phyloP scores from a whole-genome alignment of 495 filamentous ascomycete genomes.

The Extremus antarcticus region DNA sequence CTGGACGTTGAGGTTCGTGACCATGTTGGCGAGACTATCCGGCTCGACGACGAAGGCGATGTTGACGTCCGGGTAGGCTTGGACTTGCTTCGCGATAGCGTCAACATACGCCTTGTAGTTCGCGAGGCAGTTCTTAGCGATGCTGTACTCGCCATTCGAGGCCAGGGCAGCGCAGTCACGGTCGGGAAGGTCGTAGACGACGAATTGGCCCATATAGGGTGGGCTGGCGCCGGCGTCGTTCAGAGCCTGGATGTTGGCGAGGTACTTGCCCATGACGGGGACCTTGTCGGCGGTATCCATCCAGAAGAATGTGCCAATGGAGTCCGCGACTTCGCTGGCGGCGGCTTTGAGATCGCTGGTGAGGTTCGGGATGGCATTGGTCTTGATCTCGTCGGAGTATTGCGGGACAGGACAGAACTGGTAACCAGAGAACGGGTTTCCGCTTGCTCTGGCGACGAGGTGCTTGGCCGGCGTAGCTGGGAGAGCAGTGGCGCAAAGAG shows the following conservation, averaged over 20 bases:
- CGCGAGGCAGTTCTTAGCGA: constrained; percentile 46
- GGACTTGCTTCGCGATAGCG: constrained; percentile 47
- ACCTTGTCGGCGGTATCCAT: constrained; percentile 14
- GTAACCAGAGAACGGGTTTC: constrained; percentile 45
- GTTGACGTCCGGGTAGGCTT: constrained; percentile 43
- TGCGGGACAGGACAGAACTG: constrained; percentile 47
- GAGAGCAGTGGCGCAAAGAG: no score
- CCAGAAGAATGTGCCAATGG: constrained; percentile 64
- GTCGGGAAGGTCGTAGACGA: constrained; percentile 68
- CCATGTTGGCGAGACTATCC: constrained; percentile 69
- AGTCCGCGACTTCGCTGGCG: constrained; percentile 47
- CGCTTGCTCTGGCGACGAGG: no score
- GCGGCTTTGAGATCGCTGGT: constrained; percentile 30
- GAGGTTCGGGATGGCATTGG: constrained; percentile 32
- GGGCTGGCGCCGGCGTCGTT: constrained; percentile 43
- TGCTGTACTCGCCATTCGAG: constrained; percentile 63
- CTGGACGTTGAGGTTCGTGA: constrained; percentile 56
- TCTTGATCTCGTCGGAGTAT: constrained; percentile 44
- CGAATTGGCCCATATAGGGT: constrained; percentile 30
- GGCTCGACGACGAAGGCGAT: constrained; percentile 52
- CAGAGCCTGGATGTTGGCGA: constrained; percentile 44
- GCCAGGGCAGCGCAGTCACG: constrained; percentile 69
- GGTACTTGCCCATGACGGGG: constrained; percentile 40
- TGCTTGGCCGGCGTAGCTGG: no score
- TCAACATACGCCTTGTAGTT: constrained; percentile 68